Conservation (phyloP, 1,284 basidiomycete genomes). For the Ustilago bromivora region DNA sequence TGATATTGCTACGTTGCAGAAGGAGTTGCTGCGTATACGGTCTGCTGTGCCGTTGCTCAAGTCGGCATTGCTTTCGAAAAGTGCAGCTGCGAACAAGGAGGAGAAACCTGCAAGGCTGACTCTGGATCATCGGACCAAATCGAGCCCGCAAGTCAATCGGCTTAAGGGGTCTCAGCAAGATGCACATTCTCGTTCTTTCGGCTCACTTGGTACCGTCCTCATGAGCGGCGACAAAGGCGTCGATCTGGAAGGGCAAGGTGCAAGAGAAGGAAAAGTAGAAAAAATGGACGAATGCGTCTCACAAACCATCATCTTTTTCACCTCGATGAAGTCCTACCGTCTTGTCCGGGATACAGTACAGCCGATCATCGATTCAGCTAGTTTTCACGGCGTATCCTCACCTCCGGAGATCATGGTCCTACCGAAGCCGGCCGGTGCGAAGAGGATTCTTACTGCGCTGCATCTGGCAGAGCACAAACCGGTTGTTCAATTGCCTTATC, state of each 20-base stretch:
- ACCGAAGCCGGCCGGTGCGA: slow-evolving; percentile 53
- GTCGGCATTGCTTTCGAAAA: slow-evolving; percentile 42
- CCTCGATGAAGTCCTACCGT: slow-evolving; percentile 53
- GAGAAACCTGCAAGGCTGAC: slow-evolving; percentile 18
- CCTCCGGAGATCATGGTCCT: slow-evolving; percentile 61
- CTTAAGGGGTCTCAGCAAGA: slow-evolving; percentile 31
- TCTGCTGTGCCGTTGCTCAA: slow-evolving; percentile 55
- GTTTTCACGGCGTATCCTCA: slow-evolving; percentile 36
- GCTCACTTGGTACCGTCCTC: slow-evolving; percentile 18
- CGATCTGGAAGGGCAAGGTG: background rate
- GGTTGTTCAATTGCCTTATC: slow-evolving; percentile 89
- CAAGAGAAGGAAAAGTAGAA: background rate
- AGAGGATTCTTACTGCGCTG: slow-evolving; percentile 54
- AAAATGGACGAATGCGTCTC: slow-evolving; percentile 32
- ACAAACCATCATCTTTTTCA: slow-evolving; percentile 60
- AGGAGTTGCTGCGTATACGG: slow-evolving; percentile 55
- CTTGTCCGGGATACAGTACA: slow-evolving; percentile 50
- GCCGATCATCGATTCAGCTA: slow-evolving; percentile 56
- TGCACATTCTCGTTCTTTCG: slow-evolving; percentile 27
- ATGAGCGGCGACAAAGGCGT: slow-evolving; percentile 7
- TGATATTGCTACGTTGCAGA: slow-evolving; percentile 57
- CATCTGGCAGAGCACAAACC: slow-evolving; percentile 54
- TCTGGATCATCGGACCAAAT: slow-evolving; percentile 48
- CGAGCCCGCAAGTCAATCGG: slow-evolving; percentile 51
- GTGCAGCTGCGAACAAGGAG: background rate